phyloP scores from a whole-genome alignment of 148 eudicot genomes.

The Diospyros lotus region DNA sequence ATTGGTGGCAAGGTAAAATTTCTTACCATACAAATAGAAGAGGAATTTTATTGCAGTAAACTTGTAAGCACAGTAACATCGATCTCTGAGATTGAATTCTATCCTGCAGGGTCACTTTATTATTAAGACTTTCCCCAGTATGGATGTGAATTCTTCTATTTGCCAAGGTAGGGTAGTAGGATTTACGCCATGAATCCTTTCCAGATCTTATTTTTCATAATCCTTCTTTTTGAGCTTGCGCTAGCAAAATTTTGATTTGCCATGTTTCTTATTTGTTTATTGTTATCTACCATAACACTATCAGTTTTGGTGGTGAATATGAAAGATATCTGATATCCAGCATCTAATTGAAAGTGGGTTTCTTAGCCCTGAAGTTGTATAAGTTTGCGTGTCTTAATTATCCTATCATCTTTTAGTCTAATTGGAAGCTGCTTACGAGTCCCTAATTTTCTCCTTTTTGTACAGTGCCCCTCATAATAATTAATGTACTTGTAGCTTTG shows the following conservation, averaged over 20 bases:
- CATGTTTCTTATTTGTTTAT: neutral
- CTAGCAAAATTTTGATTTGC: neutral
- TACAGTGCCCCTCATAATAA: neutral
- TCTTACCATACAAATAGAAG: neutral
- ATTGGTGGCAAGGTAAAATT: constrained; percentile 46
- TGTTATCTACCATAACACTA: no score
- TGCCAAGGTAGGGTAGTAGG: constrained; percentile 10
- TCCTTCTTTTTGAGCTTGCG: neutral
- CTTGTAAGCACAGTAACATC: neutral
- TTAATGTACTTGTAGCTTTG: neutral
- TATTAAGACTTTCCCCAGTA: constrained; percentile 14
- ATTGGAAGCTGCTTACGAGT: neutral
- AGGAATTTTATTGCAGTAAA: neutral
- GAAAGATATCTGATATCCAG: no score
- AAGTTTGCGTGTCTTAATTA: no score
- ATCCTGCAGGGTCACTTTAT: constrained; percentile 33
- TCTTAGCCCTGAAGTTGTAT: no score
- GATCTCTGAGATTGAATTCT: neutral
- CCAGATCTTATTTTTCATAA: neutral
- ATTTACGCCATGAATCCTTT: neutral
- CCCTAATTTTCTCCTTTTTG: neutral
- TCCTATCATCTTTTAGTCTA: neutral
- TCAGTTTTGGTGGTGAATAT: no score
- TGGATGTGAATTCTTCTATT: constrained; percentile 14
- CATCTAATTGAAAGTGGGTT: no score